Percentiles rank a stretch among this genome's conserved stretches.
Conservation (phyloP, 768 basidiomycete genomes). For the Trametes cinnabarina region DNA sequence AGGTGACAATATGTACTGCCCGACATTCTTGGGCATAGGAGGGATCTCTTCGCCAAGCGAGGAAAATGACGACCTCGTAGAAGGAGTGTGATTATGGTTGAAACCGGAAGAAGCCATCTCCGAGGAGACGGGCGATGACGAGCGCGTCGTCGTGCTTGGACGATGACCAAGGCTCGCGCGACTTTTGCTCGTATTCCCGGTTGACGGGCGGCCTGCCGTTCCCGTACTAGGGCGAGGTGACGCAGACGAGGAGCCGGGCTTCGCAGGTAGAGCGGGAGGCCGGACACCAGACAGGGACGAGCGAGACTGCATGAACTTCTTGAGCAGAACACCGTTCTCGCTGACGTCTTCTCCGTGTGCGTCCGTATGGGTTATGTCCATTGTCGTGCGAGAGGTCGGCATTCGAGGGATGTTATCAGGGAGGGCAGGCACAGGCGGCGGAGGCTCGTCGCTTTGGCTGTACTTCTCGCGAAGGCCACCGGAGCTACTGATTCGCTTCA, state of each 20-base stretch:
- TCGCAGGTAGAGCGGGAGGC: slow-evolving; percentile 20
- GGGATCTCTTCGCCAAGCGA: slow-evolving; percentile 48
- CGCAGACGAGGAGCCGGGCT: slow-evolving; percentile 10
- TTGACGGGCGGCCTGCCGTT: slow-evolving; percentile 24
- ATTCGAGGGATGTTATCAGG: slow-evolving; percentile 32
- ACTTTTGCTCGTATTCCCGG: slow-evolving; percentile 17
- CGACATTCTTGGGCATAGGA: slow-evolving; percentile 39
- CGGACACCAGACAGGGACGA: slow-evolving; percentile 26
- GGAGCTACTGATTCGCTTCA: slow-evolving; percentile 63
- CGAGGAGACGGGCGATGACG: slow-evolving; percentile 61
- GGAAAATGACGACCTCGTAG: slow-evolving; percentile 53
- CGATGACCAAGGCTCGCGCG: slow-evolving; percentile 26
- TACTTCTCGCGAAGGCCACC: slow-evolving; percentile 62
- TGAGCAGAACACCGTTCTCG: slow-evolving; percentile 15
- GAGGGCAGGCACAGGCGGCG: slow-evolving; percentile 61
- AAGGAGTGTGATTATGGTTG: slow-evolving; percentile 38
- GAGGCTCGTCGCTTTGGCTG: slow-evolving; percentile 20
- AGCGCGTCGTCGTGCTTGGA: slow-evolving; percentile 50
- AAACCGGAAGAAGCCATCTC: slow-evolving; percentile 55
- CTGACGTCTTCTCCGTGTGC: slow-evolving; percentile 12
- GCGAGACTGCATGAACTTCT: slow-evolving; percentile 28
- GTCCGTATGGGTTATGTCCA: slow-evolving; percentile 25
- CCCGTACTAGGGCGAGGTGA: slow-evolving; percentile 19
- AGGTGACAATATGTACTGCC: slow-evolving; percentile 55
- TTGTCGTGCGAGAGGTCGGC: slow-evolving; percentile 20